These are phyloP conservation scores for Dichotomopilus funicola DNA, from an alignment of 2,329 filamentous ascomycete genomes.

Conservation along the genomic window DNA sequence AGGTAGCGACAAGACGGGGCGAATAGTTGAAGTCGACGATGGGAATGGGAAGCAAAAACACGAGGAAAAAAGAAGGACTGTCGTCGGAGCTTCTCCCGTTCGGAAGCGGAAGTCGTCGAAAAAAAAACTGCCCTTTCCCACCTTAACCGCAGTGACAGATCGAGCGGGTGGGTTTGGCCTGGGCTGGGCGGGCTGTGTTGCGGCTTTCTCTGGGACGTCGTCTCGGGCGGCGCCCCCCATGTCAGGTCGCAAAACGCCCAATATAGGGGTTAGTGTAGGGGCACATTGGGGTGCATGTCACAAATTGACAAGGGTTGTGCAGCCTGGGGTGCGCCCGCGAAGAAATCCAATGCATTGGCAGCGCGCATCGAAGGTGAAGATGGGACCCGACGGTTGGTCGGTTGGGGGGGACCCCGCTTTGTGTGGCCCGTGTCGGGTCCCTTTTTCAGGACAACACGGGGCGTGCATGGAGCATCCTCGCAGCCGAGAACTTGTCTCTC, in stretches of 20 bases:
- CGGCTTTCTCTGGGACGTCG: constrained; percentile 9
- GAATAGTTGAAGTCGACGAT: background rate
- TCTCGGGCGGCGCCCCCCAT: constrained; percentile 14
- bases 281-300: constrained; percentile 17
- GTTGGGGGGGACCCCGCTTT: constrained; percentile 7
- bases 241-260: constrained; percentile 25
- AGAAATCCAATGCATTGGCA: too few species aligned
- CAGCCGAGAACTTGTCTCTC: too few species aligned
- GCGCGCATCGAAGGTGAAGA: too few species aligned
- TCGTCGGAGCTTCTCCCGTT: too few species aligned
- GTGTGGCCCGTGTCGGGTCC: background rate
- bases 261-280: constrained; percentile 25
- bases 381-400: background rate
- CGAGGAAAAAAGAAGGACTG: too few species aligned
- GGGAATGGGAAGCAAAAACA: too few species aligned
- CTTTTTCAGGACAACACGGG: background rate
- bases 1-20: constrained; percentile 8
- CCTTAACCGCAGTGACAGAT: constrained; percentile 3
- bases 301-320: constrained; percentile 12
- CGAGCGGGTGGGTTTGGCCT: too few species aligned
- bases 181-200: too few species aligned
- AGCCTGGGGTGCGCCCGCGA: background rate
- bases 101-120: background rate
- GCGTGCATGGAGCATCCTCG: constrained; percentile 2
- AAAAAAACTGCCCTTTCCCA: constrained; percentile 18